A percentile compares a stretch with the other conserved stretches of the same genome.
Conservation (phyloP, 225 moss, liverwort and hornwort genomes). For the Bryum argenteum region DNA sequence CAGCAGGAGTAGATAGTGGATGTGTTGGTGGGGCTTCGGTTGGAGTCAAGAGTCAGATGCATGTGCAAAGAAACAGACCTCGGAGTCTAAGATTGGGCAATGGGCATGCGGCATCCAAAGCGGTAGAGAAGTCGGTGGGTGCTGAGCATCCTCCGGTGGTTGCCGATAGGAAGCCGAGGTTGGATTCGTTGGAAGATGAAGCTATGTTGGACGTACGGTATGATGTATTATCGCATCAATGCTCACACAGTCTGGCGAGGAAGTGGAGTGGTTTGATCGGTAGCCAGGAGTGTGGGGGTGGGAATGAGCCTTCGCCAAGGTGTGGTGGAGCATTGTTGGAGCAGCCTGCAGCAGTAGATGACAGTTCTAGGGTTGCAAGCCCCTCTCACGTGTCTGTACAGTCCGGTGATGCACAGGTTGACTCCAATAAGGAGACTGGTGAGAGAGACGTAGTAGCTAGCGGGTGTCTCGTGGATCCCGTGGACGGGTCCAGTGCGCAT, state of each 20-base stretch:
- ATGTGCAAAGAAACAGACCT: conserved; percentile 60
- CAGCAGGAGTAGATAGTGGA: conserved; percentile 54
- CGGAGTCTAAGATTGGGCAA: conserved; percentile 67
- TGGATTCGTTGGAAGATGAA: conserved; percentile 34
- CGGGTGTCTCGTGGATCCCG: background rate
- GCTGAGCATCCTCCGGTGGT: conserved; percentile 3
- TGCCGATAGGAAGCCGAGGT: conserved; percentile 29
- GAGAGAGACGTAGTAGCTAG: conserved; percentile 25
- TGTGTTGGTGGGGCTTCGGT: conserved; percentile 35
- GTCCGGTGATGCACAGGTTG: conserved; percentile 21
- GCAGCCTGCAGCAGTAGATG: conserved; percentile 31
- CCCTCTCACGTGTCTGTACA: conserved; percentile 29
- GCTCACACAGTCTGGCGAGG: conserved; percentile 36
- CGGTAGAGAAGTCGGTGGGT: conserved; percentile 42
- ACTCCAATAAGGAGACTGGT: conserved; percentile 24
- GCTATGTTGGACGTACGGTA: conserved; percentile 45
- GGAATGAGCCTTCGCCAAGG: conserved; percentile 28
- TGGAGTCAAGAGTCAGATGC: conserved; percentile 53
- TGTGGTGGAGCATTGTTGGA: conserved; percentile 29
- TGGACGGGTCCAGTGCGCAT: conserved; percentile 9
- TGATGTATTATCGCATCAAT: conserved; percentile 38
- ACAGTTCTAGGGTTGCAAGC: conserved; percentile 25
- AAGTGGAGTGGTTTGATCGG: conserved; percentile 41
- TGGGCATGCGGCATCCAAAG: conserved; percentile 57
- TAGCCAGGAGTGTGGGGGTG: conserved; percentile 30